Evolutionary conservation across 768 basidiomycete species (phyloP).

Genomic region (Botryobasidium botryosum): DNA sequence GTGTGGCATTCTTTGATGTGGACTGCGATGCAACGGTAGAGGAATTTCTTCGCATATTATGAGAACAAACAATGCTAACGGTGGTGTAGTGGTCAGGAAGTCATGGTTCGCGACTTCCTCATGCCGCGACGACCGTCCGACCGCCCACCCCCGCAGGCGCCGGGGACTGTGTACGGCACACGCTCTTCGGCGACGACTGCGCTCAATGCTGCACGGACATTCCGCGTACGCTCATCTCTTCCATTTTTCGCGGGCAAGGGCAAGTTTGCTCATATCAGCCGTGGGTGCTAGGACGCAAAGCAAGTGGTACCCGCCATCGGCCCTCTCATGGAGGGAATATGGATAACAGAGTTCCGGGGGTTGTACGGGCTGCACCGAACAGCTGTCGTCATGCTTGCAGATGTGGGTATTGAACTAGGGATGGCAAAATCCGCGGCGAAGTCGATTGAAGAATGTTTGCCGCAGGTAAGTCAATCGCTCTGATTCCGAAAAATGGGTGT

Average conservation of each 20-base stretch:
- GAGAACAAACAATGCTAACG: neutral
- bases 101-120: conserved; percentile 5
- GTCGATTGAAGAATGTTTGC: conserved; percentile 64
- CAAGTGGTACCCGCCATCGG: conserved; percentile 48
- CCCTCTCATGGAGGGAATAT: conserved; percentile 49
- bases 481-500: neutral
- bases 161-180: no score
- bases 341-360: conserved; percentile 66
- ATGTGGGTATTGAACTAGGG: conserved; percentile 60
- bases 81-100: conserved; percentile 1
- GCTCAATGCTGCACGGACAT: no score
- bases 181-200: no score
- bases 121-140: conserved; percentile 7
- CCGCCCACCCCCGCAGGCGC: no score
- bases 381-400: conserved; percentile 56
- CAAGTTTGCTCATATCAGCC: no score
- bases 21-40: conserved; percentile 50
- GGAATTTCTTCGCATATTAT: conserved; percentile 5
- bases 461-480: conserved; percentile 36
- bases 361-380: conserved; percentile 50
- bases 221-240: no score
- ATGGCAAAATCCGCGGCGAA: conserved; percentile 47
- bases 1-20: conserved; percentile 64
- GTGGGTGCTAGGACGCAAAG: conserved; percentile 33
- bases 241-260: no score